Evolutionary conservation across 2,329 filamentous ascomycete species (phyloP), one percentile per base, ranked within the genome.

Genomic region (Neodidymelliopsis sp.): DNA sequence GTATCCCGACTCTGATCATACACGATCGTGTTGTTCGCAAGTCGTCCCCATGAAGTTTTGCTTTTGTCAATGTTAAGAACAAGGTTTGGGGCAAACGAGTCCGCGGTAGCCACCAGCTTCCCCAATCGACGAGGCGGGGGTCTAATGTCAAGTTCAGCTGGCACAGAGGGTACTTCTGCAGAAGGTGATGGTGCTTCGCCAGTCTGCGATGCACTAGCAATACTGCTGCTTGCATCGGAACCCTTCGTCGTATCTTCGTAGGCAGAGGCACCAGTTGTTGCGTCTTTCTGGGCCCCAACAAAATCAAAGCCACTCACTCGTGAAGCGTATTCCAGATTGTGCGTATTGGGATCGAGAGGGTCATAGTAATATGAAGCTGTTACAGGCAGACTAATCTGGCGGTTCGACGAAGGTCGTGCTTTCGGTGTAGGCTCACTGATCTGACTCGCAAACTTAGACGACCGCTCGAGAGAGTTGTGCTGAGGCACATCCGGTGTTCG

Each of bases 1-100:
- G 79, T 81, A 57, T 97, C 90, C 18, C 76, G 74, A 22, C 72
- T 75, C 36, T 86, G 77, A 1, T 81, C 73, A 62, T 91, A 90
- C 2, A 86, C 77, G 22, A 86, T 74, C 0, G 88, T 93, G 61
- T 91, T 92, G 15, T 81, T 77, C 1, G 74, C 76, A 0, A 83
- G 83, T 19, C 93, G 85, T 22, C 93, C 93, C 85, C 91, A 97
- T 0, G 86, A 88, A 0, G 87, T 84, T 57, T 90, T 74, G 3
- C 85, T 84, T 29, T 84, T 81, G 9, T 84, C 84, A 11, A 97
- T 76, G 24, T 81, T 80, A 15, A 74, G 54, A 23, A 95, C 78
- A 0, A 81, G 82, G 18, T 90, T 80, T 1, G 80, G 75, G 6
- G 89, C 77, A 50, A 84, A 80, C 0, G 91, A 96, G 11, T 84